Base-by-base conservation (phyloP, 768 basidiomycete species). In the Pulveroboletus sp. region DNA sequence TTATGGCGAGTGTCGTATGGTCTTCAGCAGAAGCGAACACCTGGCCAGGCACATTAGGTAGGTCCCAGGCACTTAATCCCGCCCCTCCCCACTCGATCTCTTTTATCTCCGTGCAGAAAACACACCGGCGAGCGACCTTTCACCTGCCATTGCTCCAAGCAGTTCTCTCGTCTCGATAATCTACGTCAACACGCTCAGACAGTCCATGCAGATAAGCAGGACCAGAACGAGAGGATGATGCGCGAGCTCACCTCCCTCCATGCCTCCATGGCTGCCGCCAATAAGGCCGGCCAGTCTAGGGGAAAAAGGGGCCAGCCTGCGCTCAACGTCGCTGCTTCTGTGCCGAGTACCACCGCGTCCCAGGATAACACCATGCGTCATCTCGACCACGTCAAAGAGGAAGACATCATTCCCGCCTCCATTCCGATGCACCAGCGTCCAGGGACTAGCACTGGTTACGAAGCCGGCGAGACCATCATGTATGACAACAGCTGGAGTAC, bases 111-210 rank as follows among this genome's bases (percentile, higher is more conserved):
- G 46, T 54, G 14, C 71, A 97, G 94, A 58, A 97, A 97, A 79
- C 95, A 98, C 70, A 97, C 95, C 5, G 95, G 95, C 54, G 95
- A 97, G 66, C 84, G 93, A 17, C 95, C 95, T 15, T 98, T 98
- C 70, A 81, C 84, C 36, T 98, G 95, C 63, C 94, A 97, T 66
- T 98, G 95, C 73, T 80, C 84, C 11, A 94, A 95, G 69, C 86
- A 94, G 57, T 97, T 97, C 66, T 93, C 92, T 6, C 84, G 95
- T 11, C 84, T 98, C 65, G 95, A 98, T 71, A 98, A 98, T 64
- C 80, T 98, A 3, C 84, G 95, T 40, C 95, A 98, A 66, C 95
- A 98, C 68, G 91, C 93, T 0, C 89, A 94, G 76, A 95, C 94
- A 6, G 93, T 96, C 1, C 95, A 98, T 62, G 84, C 92, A n/a